Evolutionary conservation across 306 rosid genomes (phyloP), one percentile per base, ranked within the genome.

Genomic region (Castanea crenata): DNA sequence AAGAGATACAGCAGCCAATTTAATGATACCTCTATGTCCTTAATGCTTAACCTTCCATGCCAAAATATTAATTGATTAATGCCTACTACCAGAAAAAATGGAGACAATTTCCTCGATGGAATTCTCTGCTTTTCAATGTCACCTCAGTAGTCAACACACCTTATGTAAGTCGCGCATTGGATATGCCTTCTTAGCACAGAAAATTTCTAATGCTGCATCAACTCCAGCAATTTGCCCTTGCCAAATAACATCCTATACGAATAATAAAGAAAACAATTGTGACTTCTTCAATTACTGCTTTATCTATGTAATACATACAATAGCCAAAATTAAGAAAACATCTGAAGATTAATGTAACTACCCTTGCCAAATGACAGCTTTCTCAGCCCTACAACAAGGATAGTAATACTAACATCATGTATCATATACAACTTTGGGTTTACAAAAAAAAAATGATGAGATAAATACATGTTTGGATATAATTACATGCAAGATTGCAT

Each of bases 201-300:
- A 95, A n/a, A 78, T 82, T 65, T 87, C 88, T 79, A 90, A 67
- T 68, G 99, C 99, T 79, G 85, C 94, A 65, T 86, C 89, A 78
- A 89, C 93, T 83, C 96, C 98, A 14, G 97, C 99, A 84, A 77
- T 75, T 73, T 85, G 69, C 74, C 99, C 99, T 89, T 92, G 92
- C 99, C 99, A 95, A 84, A 83, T 89, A 71, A 91, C 90, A 86
- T 95, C 99, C 98, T 95, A 84, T 49, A 84, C 46, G 76, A 82
- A 77, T 6, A 59, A 73, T 3, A 52, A 31, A 62, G 21, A 51
- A 18, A 73, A 57, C 44, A 69, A 51, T 19, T 31, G 6, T 59
- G 52, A 41, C 18, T 2, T 65, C 15, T 55, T 14, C 56, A 5
- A 34, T 31, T 61, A 31, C 29, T 6, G 44, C 21, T 21, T 38